Evolutionary conservation across 306 rosid species (phyloP).

Genomic region (Carpinus viminea): DNA sequence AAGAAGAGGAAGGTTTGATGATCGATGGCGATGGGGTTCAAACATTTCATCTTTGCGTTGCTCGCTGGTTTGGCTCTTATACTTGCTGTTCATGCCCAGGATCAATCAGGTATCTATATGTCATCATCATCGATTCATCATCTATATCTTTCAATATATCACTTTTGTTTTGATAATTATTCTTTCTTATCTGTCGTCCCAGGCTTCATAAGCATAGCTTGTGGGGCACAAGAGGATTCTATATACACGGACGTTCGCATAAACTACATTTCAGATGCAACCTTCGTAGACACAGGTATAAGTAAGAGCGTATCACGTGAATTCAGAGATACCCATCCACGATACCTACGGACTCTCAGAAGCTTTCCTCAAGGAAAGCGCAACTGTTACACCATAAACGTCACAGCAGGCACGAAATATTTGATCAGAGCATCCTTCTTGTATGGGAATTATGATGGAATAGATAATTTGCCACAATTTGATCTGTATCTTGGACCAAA

Average conservation of each 20-base stretch:
- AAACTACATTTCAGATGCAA: conserved; percentile 48
- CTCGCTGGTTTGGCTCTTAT: conserved; percentile 13
- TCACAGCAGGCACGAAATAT: conserved; percentile 28
- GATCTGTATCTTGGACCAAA: conserved; percentile 28
- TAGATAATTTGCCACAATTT: too few relatives aligned
- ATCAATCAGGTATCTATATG: conserved; percentile 43
- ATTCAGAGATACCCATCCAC: conserved; percentile 7
- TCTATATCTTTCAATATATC: background rate
- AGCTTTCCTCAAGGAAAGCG: conserved; percentile 50
- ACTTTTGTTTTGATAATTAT: background rate
- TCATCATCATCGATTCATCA: background rate
- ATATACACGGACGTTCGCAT: conserved; percentile 37
- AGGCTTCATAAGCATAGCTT: conserved; percentile 65
- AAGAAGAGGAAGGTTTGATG: background rate
- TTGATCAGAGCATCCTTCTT: background rate
- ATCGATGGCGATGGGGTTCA: conserved; percentile 18
- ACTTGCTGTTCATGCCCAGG: conserved; percentile 39
- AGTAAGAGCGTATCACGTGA: conserved; percentile 16
- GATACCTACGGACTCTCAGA: conserved; percentile 30
- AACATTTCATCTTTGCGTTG: conserved; percentile 11
- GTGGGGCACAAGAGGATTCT: conserved; percentile 37
- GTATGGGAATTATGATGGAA: too few relatives aligned
- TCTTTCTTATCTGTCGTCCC: background rate
- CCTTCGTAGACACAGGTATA: conserved; percentile 40
- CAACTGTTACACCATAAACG: conserved; percentile 42